Evolutionary conservation across 1,284 basidiomycete species (phyloP).

Genomic region (Ustilago shanxiensis): DNA sequence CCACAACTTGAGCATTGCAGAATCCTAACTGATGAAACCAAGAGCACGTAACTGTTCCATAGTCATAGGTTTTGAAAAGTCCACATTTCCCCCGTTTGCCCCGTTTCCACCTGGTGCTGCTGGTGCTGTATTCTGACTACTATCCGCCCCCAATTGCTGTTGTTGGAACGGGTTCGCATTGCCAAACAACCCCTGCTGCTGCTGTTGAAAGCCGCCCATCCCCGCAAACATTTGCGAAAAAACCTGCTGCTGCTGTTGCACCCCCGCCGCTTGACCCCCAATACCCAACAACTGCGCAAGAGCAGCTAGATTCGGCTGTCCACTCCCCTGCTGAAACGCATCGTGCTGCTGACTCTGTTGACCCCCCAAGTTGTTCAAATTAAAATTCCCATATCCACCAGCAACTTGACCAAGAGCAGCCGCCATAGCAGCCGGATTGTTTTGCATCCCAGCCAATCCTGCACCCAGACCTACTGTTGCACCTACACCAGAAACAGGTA

Average conservation of each 20-base stretch:
- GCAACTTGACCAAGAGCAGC: not conserved
- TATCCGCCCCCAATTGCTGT: not conserved
- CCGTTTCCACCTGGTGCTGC: conserved; percentile 17
- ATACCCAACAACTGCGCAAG: conserved; percentile 31
- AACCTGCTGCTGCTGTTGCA: conserved; percentile 5
- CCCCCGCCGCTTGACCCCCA: conserved; percentile 16
- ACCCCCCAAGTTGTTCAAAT: conserved; percentile 15
- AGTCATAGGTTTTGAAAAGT: conserved; percentile 47
- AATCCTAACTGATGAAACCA: conserved; percentile 35
- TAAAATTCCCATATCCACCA: conserved; percentile 5
- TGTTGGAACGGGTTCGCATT: too few species aligned
- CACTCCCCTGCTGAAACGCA: conserved; percentile 8
- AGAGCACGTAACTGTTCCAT: conserved; percentile 51
- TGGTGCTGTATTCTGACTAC: conserved; percentile 3
- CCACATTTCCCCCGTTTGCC: conserved; percentile 6
- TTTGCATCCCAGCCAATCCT: not conserved
- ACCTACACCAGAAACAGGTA: conserved; percentile 25
- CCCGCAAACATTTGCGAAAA: not conserved
- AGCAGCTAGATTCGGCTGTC: conserved; percentile 34
- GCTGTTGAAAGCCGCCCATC: not conserved
- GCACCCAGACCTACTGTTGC: conserved; percentile 8
- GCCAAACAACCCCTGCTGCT: not conserved
- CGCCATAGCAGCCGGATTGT: not conserved
- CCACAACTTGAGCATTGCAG: too few species aligned
- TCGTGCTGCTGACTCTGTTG: conserved; percentile 17